A percentile compares a stretch with the other conserved stretches of the same genome.
Conservation (phyloP, 1,284 basidiomycete genomes). For the Rhodotorula mucilaginosa region DNA sequence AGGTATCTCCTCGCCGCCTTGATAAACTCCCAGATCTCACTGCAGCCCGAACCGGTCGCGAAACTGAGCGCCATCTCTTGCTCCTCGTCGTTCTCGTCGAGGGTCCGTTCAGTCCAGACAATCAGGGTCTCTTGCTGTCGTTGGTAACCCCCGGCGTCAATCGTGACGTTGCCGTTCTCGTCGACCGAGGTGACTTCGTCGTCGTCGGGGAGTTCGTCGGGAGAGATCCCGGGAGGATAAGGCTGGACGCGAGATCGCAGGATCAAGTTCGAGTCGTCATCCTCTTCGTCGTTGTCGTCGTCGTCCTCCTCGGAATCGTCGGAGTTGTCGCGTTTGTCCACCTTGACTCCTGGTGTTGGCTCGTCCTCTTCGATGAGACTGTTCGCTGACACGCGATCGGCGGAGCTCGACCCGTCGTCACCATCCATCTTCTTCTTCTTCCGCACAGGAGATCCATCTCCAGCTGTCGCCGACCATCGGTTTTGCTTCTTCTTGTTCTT, state of each 20-base stretch:
- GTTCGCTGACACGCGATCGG: too few relatives aligned
- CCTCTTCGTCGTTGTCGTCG: constrained; percentile 5
- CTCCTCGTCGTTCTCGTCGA: constrained; percentile 63
- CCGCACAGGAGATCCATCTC: background rate
- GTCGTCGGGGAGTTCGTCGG: constrained; percentile 44
- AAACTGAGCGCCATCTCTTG: constrained; percentile 96
- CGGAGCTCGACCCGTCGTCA: background rate
- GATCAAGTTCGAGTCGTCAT: constrained; percentile 19
- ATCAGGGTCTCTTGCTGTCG: constrained; percentile 97
- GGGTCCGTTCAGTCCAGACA: constrained; percentile 80
- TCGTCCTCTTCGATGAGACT: too few relatives aligned
- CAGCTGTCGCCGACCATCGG: background rate
- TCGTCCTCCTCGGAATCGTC: background rate
- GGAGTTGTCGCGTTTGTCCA: background rate
- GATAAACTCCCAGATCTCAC: constrained; percentile 97
- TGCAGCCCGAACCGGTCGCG: constrained; percentile 91
- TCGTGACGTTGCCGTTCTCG: constrained; percentile 54
- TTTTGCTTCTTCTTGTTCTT: background rate
- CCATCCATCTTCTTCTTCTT: background rate
- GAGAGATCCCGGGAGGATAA: constrained; percentile 29
- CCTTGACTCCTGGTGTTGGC: background rate
- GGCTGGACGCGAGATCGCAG: constrained; percentile 30
- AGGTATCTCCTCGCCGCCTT: constrained; percentile 46
- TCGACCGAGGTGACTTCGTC: constrained; percentile 40
- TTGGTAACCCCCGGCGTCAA: constrained; percentile 79